Evolutionary conservation across 441 rosid species (phyloP).

Genomic region (Brassica balearica): DNA sequence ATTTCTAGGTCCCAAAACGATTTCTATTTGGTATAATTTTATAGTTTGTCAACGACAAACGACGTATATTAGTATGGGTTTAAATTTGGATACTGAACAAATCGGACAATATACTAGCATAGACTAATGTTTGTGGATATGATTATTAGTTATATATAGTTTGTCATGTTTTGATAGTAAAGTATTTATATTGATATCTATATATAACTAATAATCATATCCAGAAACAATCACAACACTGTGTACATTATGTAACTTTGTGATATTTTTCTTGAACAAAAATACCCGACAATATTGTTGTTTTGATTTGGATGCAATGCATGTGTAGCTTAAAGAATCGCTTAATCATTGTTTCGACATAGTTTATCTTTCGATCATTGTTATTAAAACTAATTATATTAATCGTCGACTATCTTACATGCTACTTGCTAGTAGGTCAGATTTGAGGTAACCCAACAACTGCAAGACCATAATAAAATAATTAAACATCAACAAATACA

Average conservation of each 20-base stretch:
- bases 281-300: conserved; percentile 3
- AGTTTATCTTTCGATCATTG: not conserved
- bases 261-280: no score
- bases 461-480: conserved; percentile 26
- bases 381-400: not conserved
- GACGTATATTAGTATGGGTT: no score
- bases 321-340: conserved; percentile 27
- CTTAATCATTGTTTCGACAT: conserved; percentile 8
- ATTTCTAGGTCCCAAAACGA: no score
- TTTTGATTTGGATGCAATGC: conserved; percentile 33
- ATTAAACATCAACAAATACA: not conserved
- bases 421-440: conserved; percentile 28
- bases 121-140: no score
- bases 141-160: no score
- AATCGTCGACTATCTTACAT: not conserved
- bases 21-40: no score
- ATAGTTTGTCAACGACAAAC: no score
- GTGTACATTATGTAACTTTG: no score
- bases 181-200: no score
- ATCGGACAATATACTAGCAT: no score
- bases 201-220: not conserved
- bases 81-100: no score
- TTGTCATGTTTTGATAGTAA: no score
- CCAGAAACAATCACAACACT: not conserved
- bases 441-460: conserved; percentile 43